Evolutionary conservation across 2,329 filamentous ascomycete genomes (phyloP), one percentile per base, ranked within the genome.

Genomic region (Nemania sp.): DNA sequence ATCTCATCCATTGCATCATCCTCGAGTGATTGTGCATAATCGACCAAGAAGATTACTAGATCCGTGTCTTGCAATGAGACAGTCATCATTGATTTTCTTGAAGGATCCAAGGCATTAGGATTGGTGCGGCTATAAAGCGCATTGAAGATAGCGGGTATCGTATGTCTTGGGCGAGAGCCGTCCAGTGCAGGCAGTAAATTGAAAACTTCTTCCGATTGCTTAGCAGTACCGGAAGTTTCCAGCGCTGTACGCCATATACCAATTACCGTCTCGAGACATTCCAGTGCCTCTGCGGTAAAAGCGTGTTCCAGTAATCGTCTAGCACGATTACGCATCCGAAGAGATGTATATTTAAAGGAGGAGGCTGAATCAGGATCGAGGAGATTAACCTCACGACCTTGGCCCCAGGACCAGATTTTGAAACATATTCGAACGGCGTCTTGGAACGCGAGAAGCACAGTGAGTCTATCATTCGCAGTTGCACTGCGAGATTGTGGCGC

Each of bases 1-100:
- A 99, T 96, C 72, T 99, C 94, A 65, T 99, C 94, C 81, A 97
- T 93, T 14, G 94, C 89, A 75, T 99, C 94, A 65, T 99, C 94
- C 66, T 99, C 94, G 11, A 97, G 78, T 0, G 92, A 94, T 24
- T 83, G 83, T 0, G 91, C 88, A 70, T 99, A 99, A 58, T 94
- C 89, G 6, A 96, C 89, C 39, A 97, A 73, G 70, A 99, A 99
- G 7, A 88, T 83, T 7, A 93, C 90, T 9, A 99, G 77, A 65
- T 97, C 92, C 0, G 84, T 82, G 65, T 97, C 91, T 49, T 86
- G 85, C 8, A 99, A 75, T 42, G 90, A 87, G 15, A 94, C 89
- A 0, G 93, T 96, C 69, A 97, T 77, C 2, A 90, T 95, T 14
- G 93, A 97, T 70, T 91, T 91, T 41, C 91, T 83, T 14, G 83